phyloP scores from a whole-genome alignment of 306 rosid species.

The Quercus aquifolioides region DNA sequence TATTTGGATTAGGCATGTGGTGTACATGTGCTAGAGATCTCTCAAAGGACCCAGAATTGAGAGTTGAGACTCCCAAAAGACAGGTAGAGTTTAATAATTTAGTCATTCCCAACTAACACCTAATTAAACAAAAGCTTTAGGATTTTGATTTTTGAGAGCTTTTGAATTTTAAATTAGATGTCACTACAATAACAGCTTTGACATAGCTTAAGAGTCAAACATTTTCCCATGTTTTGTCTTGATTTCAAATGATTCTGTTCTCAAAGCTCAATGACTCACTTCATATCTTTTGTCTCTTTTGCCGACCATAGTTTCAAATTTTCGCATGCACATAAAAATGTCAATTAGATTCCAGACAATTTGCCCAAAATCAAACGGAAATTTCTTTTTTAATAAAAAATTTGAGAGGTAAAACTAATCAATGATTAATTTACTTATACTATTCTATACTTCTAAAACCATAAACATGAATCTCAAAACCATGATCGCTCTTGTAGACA shows the following conservation, averaged over 20 bases:
- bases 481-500: too few species aligned
- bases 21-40: conserved; percentile 49
- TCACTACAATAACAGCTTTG: background rate
- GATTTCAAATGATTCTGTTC: too few species aligned
- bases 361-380: background rate
- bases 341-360: background rate
- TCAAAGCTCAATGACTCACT: too few species aligned
- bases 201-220: background rate
- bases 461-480: too few species aligned
- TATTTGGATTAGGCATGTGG: conserved; percentile 38
- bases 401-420: too few species aligned
- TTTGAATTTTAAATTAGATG: background rate
- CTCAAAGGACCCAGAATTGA: too few species aligned
- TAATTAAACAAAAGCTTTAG: background rate
- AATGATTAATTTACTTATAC: too few species aligned
- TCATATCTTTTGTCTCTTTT: background rate
- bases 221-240: background rate
- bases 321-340: background rate
- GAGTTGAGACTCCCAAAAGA: background rate
- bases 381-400: too few species aligned
- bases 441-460: too few species aligned
- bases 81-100: background rate
- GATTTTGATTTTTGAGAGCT: background rate
- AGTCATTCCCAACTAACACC: background rate
- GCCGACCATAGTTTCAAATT: background rate